Evolutionary conservation across 1,284 basidiomycete species (phyloP).

Genomic region (Laetiporus sulphureus): DNA sequence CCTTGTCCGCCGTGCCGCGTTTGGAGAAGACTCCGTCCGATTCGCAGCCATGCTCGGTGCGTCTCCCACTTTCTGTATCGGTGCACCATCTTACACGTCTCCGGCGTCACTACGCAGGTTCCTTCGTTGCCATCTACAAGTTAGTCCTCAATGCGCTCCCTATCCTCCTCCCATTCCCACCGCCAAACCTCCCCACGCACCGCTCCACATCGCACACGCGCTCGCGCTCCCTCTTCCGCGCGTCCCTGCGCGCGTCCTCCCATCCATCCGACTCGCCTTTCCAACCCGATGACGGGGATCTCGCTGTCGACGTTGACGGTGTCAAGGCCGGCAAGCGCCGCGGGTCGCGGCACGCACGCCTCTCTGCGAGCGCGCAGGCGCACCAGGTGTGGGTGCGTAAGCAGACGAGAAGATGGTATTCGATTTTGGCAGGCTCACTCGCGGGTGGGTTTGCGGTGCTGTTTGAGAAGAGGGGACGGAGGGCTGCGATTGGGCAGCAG

Average conservation of each 20-base stretch:
- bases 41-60: constrained; percentile 83
- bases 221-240: constrained; percentile 31
- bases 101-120: too few relatives aligned
- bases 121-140: constrained; percentile 80
- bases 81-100: not conserved
- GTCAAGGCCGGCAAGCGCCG: constrained; percentile 10
- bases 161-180: constrained; percentile 57
- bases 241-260: constrained; percentile 28
- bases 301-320: constrained; percentile 14
- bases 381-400: constrained; percentile 58
- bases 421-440: constrained; percentile 79
- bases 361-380: constrained; percentile 57
- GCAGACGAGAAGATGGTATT: constrained; percentile 79
- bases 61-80: constrained; percentile 14
- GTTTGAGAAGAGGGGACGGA: constrained; percentile 70
- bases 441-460: constrained; percentile 79
- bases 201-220: constrained; percentile 15
- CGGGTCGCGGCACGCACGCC: constrained; percentile 35
- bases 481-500: constrained; percentile 83
- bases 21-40: constrained; percentile 74
- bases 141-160: constrained; percentile 79
- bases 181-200: too few relatives aligned
- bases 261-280: constrained; percentile 11
- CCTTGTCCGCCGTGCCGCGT: constrained; percentile 69
- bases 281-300: constrained; percentile 18